Evolutionary conservation across 176 grass and related monocot species (phyloP).

Genomic region (Hordeum marinum): DNA sequence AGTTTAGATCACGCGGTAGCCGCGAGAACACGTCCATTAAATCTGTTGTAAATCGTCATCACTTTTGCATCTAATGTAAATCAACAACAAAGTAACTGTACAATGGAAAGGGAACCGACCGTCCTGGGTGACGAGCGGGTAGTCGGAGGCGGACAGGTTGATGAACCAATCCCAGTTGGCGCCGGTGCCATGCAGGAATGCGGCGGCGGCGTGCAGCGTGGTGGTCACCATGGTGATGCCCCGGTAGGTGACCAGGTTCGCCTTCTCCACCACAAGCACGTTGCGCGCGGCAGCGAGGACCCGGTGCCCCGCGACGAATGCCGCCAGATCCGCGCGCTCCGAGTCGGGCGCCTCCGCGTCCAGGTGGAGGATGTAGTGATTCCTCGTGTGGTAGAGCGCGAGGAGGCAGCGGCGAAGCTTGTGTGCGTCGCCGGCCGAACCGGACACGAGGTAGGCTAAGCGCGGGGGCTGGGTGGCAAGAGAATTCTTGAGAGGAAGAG

Average conservation of each 20-base stretch:
- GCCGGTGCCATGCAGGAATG: no score
- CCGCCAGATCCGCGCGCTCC: slow-evolving; percentile 36
- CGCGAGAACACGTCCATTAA: slow-evolving; percentile 68
- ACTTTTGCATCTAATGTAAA: no score
- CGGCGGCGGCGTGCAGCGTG: slow-evolving; percentile 54
- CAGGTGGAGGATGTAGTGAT: slow-evolving; percentile 67
- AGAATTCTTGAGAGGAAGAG: neutral
- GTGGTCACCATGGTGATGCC: slow-evolving; percentile 74
- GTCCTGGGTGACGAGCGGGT: slow-evolving; percentile 90
- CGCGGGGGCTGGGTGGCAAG: slow-evolving; percentile 6
- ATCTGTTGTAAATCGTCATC: slow-evolving; percentile 27
- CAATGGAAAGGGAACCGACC: slow-evolving; percentile 25
- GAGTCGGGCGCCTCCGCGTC: slow-evolving; percentile 40
- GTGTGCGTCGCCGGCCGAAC: slow-evolving; percentile 44
- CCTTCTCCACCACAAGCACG: slow-evolving; percentile 49
- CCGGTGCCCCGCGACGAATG: slow-evolving; percentile 33
- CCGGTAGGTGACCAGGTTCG: slow-evolving; percentile 69
- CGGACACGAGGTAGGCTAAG: slow-evolving; percentile 66
- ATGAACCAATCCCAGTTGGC: slow-evolving; percentile 99
- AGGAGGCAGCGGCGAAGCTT: slow-evolving; percentile 55
- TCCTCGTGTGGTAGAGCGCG: slow-evolving; percentile 64
- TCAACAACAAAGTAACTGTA: no score
- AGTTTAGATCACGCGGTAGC: slow-evolving; percentile 79
- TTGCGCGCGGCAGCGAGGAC: slow-evolving; percentile 33
- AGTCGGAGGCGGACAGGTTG: slow-evolving; percentile 95